Base-by-base conservation (phyloP, 106 monocot genomes). In the Phalaenopsis aphrodite region DNA sequence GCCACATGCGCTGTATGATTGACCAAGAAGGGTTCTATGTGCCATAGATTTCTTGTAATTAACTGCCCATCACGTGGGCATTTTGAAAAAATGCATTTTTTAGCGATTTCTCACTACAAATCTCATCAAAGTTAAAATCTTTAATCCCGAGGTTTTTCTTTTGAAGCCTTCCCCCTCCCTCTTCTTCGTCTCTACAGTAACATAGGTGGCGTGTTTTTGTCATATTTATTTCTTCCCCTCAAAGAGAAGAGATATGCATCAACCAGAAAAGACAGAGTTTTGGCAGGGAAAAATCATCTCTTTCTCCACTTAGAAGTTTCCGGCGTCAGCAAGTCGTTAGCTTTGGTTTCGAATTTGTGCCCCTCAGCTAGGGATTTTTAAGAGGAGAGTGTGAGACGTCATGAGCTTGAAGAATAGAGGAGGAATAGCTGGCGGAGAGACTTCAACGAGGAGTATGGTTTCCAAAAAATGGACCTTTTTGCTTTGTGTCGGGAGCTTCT, bases 401-500 rank as follows among this genome's bases (percentile, higher is more conserved):
- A 87, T 87, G 87, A 76, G 79, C 66, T 82, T 55, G 55, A 87
- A 79, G 84, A 82, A 61, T 23, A 83, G 57, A 79, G 82, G 86
- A 30, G 57, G 9, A 65, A 65, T 65, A 23, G 69, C 39, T 79
- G 85, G 81, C 79, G 78, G 56, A 69, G 82, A 71, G 39, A 38
- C 11, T 79, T 47, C 75, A 8, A 41, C 69, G 15, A 80, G 65
- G 76, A 72, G 61, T 14, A 69, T 77, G 68, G 77, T 84, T 42
- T 84, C 87, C 0, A 82, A 47, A 57, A 84, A 75, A 82, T 84
- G 81, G 82, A 82, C 82, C 18, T 55, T 84, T 15, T 80, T 84
- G 48, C 19, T 87, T 76, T 87, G 87, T 75, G n/a, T 87, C 36
- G 87, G 84, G 36, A 87, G 87, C 77, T 87, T 87, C 84, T 87